phyloP scores from a whole-genome alignment of 2,329 filamentous ascomycete species.

The Metarhizium humberi region DNA sequence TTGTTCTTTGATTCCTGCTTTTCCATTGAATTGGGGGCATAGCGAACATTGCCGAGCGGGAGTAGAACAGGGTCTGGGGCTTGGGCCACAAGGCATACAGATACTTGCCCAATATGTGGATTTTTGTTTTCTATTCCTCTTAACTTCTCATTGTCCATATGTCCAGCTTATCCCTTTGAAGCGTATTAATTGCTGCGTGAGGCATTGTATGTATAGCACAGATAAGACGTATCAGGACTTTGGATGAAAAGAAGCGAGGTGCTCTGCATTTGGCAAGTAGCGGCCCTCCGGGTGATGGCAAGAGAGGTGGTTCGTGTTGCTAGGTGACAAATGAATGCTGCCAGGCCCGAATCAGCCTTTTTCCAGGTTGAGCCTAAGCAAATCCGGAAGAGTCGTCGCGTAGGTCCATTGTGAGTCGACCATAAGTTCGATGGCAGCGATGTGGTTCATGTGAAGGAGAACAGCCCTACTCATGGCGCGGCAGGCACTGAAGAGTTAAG shows the following conservation, averaged over 20 bases:
- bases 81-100: constrained; percentile 6
- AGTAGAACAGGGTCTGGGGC: constrained; percentile 2
- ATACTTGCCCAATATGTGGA: constrained; percentile 1
- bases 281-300: neutral
- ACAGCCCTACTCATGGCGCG: neutral
- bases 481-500: neutral
- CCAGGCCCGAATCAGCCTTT: neutral
- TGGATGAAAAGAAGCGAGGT: neutral
- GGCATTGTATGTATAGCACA: neutral
- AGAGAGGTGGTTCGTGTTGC: neutral
- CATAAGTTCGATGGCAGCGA: neutral
- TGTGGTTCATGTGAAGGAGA: neutral
- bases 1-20: neutral
- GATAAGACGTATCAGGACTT: neutral
- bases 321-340: neutral
- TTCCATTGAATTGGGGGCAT: constrained; percentile 4
- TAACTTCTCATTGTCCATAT: neutral
- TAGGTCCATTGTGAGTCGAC: neutral
- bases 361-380: neutral
- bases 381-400: neutral
- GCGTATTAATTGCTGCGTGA: neutral
- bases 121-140: neutral
- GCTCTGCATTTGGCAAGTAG: neutral
- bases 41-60: constrained; percentile 5
- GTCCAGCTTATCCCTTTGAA: neutral